Evolutionary conservation across 140 eudicot species (phyloP), one percentile per base, ranked within the genome.

Genomic region (Ambrosia hybrid): DNA sequence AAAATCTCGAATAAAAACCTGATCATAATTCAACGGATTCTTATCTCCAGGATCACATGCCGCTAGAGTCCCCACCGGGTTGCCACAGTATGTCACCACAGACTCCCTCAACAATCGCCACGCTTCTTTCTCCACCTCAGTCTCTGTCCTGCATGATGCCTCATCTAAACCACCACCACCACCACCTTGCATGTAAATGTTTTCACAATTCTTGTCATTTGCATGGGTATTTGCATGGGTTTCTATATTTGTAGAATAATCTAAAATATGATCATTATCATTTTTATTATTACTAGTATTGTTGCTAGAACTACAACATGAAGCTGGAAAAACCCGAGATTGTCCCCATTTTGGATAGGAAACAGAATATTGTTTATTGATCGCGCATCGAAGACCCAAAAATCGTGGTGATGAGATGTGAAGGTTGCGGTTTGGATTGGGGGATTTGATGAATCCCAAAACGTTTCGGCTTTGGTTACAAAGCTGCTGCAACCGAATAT

Each of bases 21-120:
- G 99, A 90, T 93, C 99, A 78, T 93, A 93, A 77, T 93, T 93
- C 59, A 93, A 83, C 0, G 99, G 97, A 79, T 41, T 5, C 67
- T 71, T 84, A 57, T 90, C 99, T 58, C 73, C 79, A 1, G 97
- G 96, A 76, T 93, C 99, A 80, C 83, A 90, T 0, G 97, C 98
- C 5, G 98, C 98, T 83, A 93, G 9, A 0, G 97, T 93, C 34
- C 98, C 97, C 13, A 90, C 83, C 1, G 99, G 99, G 13, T 88
- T 90, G 43, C 95, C 92, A 41, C 97, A 87, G 71, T 93, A 93
- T 0, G 91, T 82, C 41, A 93, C 98, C 60, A 90, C 84, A 38
- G 95, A 79, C 38, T 83, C 85, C 69, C 75, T 76, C 80, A 93
- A 81, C 82, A 93, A 76, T 83, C 80, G 86, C 98, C 98, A 93